Base-by-base conservation (phyloP, 306 rosid genomes). In the Sicyos edulis region DNA sequence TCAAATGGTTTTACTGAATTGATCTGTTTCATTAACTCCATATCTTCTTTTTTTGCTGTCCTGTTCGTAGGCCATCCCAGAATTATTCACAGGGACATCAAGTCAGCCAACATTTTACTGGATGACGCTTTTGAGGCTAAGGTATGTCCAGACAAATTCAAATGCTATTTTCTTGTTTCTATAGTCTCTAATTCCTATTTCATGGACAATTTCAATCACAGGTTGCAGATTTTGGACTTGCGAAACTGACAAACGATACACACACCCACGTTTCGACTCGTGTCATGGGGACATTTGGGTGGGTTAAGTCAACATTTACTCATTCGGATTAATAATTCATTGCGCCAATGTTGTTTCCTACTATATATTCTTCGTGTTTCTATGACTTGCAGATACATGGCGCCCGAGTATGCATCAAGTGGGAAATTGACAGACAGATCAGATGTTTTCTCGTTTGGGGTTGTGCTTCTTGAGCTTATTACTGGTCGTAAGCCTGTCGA, bases 281-380 rank as follows among this genome's bases (percentile, higher is more conserved):
- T 65, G 97, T 93, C 79, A 87, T 93, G 97, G 99, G 99, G 66
- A 93, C 99, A 82, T 93, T 93, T 65, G 99, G 99, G 99, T 93
- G 81, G 50, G 89, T 81, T 75, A 22, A 37, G n/a, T 42, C 40
- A 19, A 14, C 24, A 7, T 47, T 14, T 44, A 24, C 68, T 67
- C 29, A 2, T 45, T 22, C 6, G 21, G 14, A 29, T 44, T 3
- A 42, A 11, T 16, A 60, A 10, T 47, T 12, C 14, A 62, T 10
- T 50, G 70, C 54, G 53, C 16, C 71, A 13, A 10, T 1, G 11
- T 19, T 4, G 4, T 49, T 20, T 54, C n/a, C 19, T 19, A 2
- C 6, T 19, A n/a, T n/a, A n/a, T 2, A 19, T 42, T 9, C 42
- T 68, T 21, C 21, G 56, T 47, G 20, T 68, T 68, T 68, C 57